Base-by-base conservation (phyloP, 306 rosid species). In the Cicer bijugum region DNA sequence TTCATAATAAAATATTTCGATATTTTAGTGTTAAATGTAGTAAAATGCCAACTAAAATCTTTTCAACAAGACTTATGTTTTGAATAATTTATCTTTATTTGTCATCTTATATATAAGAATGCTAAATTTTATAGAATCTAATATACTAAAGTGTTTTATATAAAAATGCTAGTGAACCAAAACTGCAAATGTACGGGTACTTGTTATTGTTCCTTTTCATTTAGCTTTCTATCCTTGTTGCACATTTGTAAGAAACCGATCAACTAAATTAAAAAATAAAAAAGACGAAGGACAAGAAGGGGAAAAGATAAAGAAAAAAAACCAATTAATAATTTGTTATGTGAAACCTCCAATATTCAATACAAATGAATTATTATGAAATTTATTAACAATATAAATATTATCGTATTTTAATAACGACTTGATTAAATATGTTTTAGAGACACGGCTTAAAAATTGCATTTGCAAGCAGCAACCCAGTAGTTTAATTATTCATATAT, bases 401-500 rank as follows among this genome's bases (percentile, higher is more conserved):
- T 20, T 7, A 9, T 23, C 53, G 17, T 42, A 53, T 43, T 43
- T 56, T 46, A 11, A 46, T 5, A 7, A 67, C 15, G 68, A 67
- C 28, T 12, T 45, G 20, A 39, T 39, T 15, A 53, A 53, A 12
- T 37, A 40, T 51, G 8, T 39, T 50, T 3, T 5, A 46, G 50
- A 60, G 56, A 51, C 28, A 23, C 28, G 28, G 28, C 28, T 23
- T 53, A 10, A 14, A 4, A 46, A 67, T 4, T 47, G 11, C 37
- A 23, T 23, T 23, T 23, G 28, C 28, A 23, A 15, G 35, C 60
- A 45, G 19, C 17, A 46, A 38, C 17, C 19, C 64, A 10, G 57
- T 14, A 51, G 46, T 65, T 67, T 56, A 47, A 45, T 67, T 55
- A 35, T 57, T 8, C 35, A 77, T 17, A 37, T 68, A 68, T 17